A percentile compares a stretch with the other conserved stretches of the same genome.
These are phyloP conservation scores for Arachis hypogaea DNA, from an alignment of 306 rosid species.

Conservation along the genomic window DNA sequence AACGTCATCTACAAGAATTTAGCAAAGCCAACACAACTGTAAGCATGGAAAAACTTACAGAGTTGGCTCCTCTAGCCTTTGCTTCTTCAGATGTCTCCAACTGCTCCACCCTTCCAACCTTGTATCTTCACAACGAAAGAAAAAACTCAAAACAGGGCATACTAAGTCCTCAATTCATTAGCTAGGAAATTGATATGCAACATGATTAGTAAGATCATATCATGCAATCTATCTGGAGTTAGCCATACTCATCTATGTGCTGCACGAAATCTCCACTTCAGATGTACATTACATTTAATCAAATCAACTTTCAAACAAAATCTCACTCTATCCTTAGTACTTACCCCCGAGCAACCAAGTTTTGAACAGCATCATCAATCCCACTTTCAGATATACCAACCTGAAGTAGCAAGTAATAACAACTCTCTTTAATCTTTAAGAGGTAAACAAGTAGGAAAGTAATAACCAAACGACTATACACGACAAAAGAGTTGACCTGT, in stretches of 20 bases:
- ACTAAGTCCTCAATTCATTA: constrained; percentile 22
- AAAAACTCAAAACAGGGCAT: not conserved
- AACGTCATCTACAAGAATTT: constrained; percentile 16
- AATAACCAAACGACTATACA: not conserved
- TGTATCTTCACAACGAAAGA: constrained; percentile 65
- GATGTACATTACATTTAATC: not conserved
- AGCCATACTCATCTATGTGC: constrained; percentile 17
- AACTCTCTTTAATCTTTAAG: constrained; percentile 22
- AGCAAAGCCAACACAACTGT: constrained; percentile 24
- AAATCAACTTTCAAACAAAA: constrained; percentile 17
- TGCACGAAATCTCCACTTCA: constrained; percentile 31
- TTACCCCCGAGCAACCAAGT: constrained; percentile 95
- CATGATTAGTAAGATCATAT: constrained; percentile 22
- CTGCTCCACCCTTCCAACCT: constrained; percentile 97
- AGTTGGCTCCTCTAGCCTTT: constrained; percentile 78
- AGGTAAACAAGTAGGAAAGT: constrained; percentile 24
- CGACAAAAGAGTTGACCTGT: constrained; percentile 61
- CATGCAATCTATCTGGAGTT: constrained; percentile 16
- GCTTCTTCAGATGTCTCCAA: constrained; percentile 81
- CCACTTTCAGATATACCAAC: constrained; percentile 99
- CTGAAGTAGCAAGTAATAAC: constrained; percentile 49
- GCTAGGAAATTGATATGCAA: constrained; percentile 19
- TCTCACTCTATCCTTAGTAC: constrained; percentile 59
- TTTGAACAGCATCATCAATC: constrained; percentile 91
- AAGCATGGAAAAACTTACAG: constrained; percentile 68